Evolutionary conservation across 2,329 filamentous ascomycete species (phyloP), one percentile per base, ranked within the genome.

Genomic region (Penicillium sumatraense): DNA sequence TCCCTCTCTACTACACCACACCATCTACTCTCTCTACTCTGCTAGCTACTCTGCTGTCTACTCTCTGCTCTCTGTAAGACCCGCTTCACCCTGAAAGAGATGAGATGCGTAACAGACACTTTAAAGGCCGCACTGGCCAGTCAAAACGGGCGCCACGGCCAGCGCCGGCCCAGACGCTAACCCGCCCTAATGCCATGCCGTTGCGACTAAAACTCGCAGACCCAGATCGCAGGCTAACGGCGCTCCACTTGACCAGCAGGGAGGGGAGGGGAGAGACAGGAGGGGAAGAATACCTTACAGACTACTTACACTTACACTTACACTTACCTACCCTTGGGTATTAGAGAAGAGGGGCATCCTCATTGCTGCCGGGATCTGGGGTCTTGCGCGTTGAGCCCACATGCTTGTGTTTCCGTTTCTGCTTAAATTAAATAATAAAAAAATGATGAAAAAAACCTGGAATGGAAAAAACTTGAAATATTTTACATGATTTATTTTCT

Each of bases 1-100:
- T 56, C 41, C 27, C 40, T 33, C 46, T 23, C 41, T 53, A 33
- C 33, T 20, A 13, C 26, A 31, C 8, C 14, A 35, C 13, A n/a
- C 31, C 13, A 14, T n/a, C 31, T 14, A 35, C 31, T n/a, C 14
- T 14, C 14, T 35, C 45, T 3, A 23, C 4, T 23, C 27, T 23
- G 16, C 27, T 29, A 13, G 27, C 27, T 29, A 29, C 9, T n/a
- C n/a, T n/a, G n/a, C n/a, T n/a, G n/a, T n/a, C n/a, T n/a, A n/a
- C n/a, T 29, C 27, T 10, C 13, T 14, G 7, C 33, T 14, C 33
- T 14, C 33, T 6, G 33, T 29, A 35, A 7, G 60, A 63, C 62
- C 61, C 62, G 62, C 61, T 54, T 61, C 61, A 59, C 59, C 62
- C 61, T 64, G 54, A 47, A 40, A 60, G 53, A 65, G 59, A 63